phyloP scores from a whole-genome alignment of 495 filamentous ascomycete genomes.

The Neurospora tetraspora region DNA sequence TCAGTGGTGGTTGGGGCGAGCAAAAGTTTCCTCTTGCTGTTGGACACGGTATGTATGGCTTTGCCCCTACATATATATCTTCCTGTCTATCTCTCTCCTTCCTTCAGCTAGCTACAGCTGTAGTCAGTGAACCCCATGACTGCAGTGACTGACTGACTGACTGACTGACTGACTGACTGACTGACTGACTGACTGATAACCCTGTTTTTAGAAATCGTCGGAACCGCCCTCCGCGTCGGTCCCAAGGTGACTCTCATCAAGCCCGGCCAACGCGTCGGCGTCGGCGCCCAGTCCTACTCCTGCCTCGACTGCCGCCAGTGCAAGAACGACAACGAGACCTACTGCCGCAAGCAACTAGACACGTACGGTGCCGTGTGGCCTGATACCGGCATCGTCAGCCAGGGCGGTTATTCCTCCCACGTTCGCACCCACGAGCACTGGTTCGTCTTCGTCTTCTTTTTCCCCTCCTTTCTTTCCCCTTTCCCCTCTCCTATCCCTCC shows the following conservation, averaged over 20 bases:
- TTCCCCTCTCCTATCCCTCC: neutral
- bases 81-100: neutral
- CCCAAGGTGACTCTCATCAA: constrained; percentile 45
- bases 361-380: constrained; percentile 47
- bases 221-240: constrained; percentile 42
- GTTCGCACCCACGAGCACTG: constrained; percentile 47
- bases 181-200: neutral
- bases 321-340: constrained; percentile 50
- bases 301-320: constrained; percentile 47
- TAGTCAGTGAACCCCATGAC: neutral
- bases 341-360: constrained; percentile 45
- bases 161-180: neutral
- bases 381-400: constrained; percentile 40
- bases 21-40: constrained; percentile 43
- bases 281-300: constrained; percentile 45
- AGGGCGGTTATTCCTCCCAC: constrained; percentile 47
- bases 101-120: neutral
- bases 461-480: neutral
- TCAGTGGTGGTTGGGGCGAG: constrained; percentile 45
- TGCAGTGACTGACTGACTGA: neutral
- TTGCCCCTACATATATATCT: neutral
- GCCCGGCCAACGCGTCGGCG: constrained; percentile 45
- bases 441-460: constrained; percentile 11
- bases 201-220: constrained; percentile 29
- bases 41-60: constrained; percentile 33